Percentiles rank a stretch among this genome's conserved stretches.
These are phyloP conservation scores for Podospora sp. DNA, from an alignment of 495 filamentous ascomycete species.

Conservation along the genomic window DNA sequence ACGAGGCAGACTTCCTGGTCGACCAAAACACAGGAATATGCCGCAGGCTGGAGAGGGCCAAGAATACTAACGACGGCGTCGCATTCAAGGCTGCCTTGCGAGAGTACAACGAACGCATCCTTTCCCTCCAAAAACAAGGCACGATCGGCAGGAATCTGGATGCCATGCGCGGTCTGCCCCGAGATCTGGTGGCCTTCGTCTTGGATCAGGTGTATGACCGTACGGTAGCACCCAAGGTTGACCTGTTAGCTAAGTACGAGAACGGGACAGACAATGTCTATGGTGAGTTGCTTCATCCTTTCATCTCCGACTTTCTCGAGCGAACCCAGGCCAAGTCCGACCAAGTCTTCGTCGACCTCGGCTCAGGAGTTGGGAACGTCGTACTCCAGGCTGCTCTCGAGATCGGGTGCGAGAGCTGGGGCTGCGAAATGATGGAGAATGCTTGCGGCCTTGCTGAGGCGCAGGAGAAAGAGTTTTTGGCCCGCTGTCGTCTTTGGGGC, in stretches of 20 bases:
- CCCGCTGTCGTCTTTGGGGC: conserved; percentile 88
- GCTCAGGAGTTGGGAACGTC: conserved; percentile 94
- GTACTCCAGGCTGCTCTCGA: conserved; percentile 93
- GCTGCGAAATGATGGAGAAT: conserved; percentile 92
- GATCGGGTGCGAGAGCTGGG: conserved; percentile 91
- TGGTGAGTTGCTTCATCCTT: conserved; percentile 84
- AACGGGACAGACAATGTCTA: conserved; percentile 91
- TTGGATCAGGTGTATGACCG: conserved; percentile 87
- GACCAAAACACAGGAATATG: conserved; percentile 73
- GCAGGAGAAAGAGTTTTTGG: conserved; percentile 82
- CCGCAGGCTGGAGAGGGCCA: conserved; percentile 66
- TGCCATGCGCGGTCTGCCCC: conserved; percentile 61
- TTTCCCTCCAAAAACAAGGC: conserved; percentile 61
- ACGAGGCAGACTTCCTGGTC: conserved; percentile 64
- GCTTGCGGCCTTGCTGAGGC: conserved; percentile 81
- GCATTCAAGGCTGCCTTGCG: conserved; percentile 70
- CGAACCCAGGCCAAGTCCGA: conserved; percentile 75
- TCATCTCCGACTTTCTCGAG: conserved; percentile 77
- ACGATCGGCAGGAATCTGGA: conserved; percentile 71
- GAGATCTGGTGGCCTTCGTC: conserved; percentile 77
- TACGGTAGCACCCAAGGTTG: conserved; percentile 85
- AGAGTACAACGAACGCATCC: conserved; percentile 74
- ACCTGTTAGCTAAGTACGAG: conserved; percentile 77
- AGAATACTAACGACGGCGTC: conserved; percentile 62
- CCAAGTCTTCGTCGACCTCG: conserved; percentile 90